Percentiles rank a stretch among this genome's conserved stretches.
phyloP scores from a whole-genome alignment of 2,329 filamentous ascomycete species.

The Cladosporium sp. region DNA sequence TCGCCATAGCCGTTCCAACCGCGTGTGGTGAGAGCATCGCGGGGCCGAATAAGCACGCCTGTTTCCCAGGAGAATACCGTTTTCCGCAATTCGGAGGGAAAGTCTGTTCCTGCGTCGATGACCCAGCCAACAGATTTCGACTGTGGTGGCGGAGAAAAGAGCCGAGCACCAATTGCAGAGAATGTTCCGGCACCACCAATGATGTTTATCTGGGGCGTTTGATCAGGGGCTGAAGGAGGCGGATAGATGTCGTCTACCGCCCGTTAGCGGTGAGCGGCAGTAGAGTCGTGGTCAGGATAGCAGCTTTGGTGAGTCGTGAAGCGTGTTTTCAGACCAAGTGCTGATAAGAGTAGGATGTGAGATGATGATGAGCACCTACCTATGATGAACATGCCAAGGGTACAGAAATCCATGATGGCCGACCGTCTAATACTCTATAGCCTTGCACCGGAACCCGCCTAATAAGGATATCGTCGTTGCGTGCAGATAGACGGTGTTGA shows the following conservation, averaged over 20 bases:
- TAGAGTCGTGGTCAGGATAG: slow-evolving; percentile 18
- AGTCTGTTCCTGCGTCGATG: slow-evolving; percentile 83
- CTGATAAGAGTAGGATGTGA: not conserved
- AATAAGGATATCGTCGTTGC: too few relatives aligned
- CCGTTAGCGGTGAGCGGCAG: slow-evolving; percentile 4
- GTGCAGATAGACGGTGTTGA: too few relatives aligned
- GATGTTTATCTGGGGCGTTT: slow-evolving; percentile 59
- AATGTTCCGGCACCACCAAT: slow-evolving; percentile 87
- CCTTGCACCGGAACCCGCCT: not conserved
- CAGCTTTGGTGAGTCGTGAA: not conserved
- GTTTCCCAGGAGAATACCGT: slow-evolving; percentile 72
- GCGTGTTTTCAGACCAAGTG: not conserved
- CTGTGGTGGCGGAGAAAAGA: slow-evolving; percentile 69
- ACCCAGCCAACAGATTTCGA: slow-evolving; percentile 78
- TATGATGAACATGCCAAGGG: slow-evolving; percentile 59
- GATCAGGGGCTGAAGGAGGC: slow-evolving; percentile 54
- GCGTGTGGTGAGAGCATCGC: slow-evolving; percentile 69
- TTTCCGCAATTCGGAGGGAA: slow-evolving; percentile 59
- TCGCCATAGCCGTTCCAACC: slow-evolving; percentile 87
- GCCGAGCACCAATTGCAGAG: slow-evolving; percentile 77
- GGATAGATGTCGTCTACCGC: slow-evolving; percentile 83
- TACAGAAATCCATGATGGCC: slow-evolving; percentile 48
- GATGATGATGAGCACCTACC: slow-evolving; percentile 34
- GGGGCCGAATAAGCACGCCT: slow-evolving; percentile 62
- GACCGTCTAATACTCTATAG: not conserved